Base-by-base conservation (phyloP, 495 filamentous ascomycete species). In the Parachaetomium inaequale region DNA sequence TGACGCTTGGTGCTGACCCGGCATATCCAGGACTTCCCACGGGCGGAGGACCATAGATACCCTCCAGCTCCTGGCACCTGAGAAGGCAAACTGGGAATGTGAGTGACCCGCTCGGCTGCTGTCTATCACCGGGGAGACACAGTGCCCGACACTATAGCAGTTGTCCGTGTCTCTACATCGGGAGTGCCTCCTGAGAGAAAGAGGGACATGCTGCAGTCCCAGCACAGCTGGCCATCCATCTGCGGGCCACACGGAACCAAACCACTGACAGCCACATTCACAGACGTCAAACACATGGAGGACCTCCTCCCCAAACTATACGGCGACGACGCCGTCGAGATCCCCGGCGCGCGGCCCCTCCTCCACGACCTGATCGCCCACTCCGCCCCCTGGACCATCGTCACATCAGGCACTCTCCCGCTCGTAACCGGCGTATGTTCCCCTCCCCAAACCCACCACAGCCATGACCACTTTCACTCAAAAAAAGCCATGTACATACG, bases 1-100 rank as follows among this genome's bases (percentile, higher is more conserved):
- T 26, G 29, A 7, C 25, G 31, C 11, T 14, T 45, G 26, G 25
- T 21, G 34, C 50, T 36, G 21, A 32, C 21, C 19, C 45, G 46
- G 4, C 52, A 6, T 8, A 29, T 5, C 14, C 21, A 72, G 69
- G 61, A 93, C 91, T 4, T 96, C 91, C 0, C 93, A 98, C 72
- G 93, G 93, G 51, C 85, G 93, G 29, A 79, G 93, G 59, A 88
- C 83, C 67, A 93, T 97, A 61, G 92, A 97, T 72, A 82, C 86
- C 10, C 78, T 96, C 59, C 81, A 81, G 67, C 68, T 91, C 25
- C 86, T 95, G 59, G 87, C 90, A 69, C 84, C 87, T 63, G 83
- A 82, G 63, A 89, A 89, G 70, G 94, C 94, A 38, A 96, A 88
- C 67, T 91, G 88, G 91, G 92, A 96, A 56, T 96, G 90, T 93